Conservation (phyloP, 306 rosid genomes). For the Quillaja saponaria region DNA sequence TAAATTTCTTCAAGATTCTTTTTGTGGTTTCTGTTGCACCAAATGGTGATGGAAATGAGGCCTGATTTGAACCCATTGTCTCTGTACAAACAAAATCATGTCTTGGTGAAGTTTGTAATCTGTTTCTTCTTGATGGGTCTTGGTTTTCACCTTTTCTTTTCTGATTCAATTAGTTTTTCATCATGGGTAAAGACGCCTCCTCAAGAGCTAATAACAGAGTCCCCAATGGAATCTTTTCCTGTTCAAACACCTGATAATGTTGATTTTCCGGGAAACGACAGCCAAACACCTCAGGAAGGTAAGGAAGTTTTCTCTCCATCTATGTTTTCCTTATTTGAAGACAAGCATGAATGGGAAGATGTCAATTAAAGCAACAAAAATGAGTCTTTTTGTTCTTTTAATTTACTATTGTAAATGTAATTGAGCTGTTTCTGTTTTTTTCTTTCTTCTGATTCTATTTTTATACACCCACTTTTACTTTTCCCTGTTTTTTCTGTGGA, state of each 20-base stretch:
- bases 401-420: background rate
- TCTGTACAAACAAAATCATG: constrained; percentile 28
- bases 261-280: constrained; percentile 23
- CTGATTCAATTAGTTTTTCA: constrained; percentile 37
- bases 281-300: constrained; percentile 36
- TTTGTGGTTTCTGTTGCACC: background rate
- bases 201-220: constrained; percentile 13
- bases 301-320: background rate
- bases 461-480: background rate
- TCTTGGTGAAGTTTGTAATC: constrained; percentile 36
- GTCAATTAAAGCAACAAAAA: background rate
- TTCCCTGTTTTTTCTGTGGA: background rate
- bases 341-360: constrained; percentile 3
- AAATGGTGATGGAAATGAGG: constrained; percentile 40
- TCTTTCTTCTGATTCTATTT: background rate
- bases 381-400: background rate
- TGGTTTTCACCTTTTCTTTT: constrained; percentile 38
- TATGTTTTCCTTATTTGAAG: background rate
- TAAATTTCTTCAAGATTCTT: background rate
- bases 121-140: constrained; percentile 43
- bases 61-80: constrained; percentile 32
- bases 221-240: constrained; percentile 5
- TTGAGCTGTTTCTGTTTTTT: background rate
- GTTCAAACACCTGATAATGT: constrained; percentile 20
- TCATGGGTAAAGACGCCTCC: constrained; percentile 21